Conservation (phyloP, 805 yeast species). For the Teunomyces lycoperdinae region DNA sequence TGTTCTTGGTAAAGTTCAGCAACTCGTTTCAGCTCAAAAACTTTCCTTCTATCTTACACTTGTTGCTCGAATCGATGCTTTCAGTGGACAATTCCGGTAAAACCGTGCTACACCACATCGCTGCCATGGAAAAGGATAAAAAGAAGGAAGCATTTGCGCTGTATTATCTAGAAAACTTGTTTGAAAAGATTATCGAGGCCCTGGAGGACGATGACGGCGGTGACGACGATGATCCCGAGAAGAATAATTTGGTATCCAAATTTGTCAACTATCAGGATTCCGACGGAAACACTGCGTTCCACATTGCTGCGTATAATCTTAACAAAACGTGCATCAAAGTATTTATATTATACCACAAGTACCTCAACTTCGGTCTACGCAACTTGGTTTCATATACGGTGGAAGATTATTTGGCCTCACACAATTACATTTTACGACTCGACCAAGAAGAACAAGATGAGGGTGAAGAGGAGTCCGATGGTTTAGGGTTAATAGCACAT, state of each 20-base stretch:
- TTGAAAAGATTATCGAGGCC: slow-evolving; percentile 31
- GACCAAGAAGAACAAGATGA: slow-evolving; percentile 10
- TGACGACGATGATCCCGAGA: slow-evolving; percentile 15
- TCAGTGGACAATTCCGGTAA: slow-evolving; percentile 38
- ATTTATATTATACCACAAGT: slow-evolving; percentile 22
- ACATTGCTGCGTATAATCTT: slow-evolving; percentile 65
- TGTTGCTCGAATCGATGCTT: slow-evolving; percentile 34
- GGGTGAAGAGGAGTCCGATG: neutral
- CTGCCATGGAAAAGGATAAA: slow-evolving; percentile 25
- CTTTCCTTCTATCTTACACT: slow-evolving; percentile 33
- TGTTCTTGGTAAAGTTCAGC: slow-evolving; percentile 41
- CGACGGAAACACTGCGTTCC: slow-evolving; percentile 93
- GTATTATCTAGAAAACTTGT: slow-evolving; percentile 37
- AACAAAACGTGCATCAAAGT: slow-evolving; percentile 22
- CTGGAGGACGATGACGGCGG: slow-evolving; percentile 15
- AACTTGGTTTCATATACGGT: slow-evolving; percentile 23
- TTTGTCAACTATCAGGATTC: slow-evolving; percentile 85
- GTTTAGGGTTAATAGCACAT: neutral
- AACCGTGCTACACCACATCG: slow-evolving; percentile 43
- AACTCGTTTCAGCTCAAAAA: slow-evolving; percentile 38
- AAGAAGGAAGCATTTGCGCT: slow-evolving; percentile 35
- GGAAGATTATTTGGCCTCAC: slow-evolving; percentile 28
- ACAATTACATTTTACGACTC: slow-evolving; percentile 23
- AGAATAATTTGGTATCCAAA: slow-evolving; percentile 25
- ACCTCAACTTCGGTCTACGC: slow-evolving; percentile 22